These are phyloP conservation scores for Drosera spatulata DNA, from an alignment of 179 eudicot genomes.

Conservation along the genomic window DNA sequence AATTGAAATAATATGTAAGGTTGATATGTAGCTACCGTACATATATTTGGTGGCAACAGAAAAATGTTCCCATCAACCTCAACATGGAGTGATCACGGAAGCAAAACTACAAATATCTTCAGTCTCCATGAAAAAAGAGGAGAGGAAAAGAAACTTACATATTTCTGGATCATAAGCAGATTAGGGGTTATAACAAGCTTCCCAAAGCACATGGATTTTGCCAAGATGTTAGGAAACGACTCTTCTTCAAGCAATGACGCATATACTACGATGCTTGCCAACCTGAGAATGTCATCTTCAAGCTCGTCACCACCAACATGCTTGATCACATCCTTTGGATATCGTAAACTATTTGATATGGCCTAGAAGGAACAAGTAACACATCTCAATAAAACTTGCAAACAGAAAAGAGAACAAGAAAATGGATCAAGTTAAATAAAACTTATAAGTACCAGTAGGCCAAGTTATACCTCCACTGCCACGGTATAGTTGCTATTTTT, in stretches of 20 bases:
- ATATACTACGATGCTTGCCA: slow-evolving; percentile 59
- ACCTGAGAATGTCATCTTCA: slow-evolving; percentile 32
- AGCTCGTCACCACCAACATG: slow-evolving; percentile 44
- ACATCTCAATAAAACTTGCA: slow-evolving; percentile 1
- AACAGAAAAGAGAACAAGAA: background rate
- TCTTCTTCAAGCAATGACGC: slow-evolving; percentile 81
- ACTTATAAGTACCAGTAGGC: background rate
- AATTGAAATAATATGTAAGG: no score
- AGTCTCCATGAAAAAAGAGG: background rate
- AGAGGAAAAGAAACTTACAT: background rate
- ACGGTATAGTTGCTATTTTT: slow-evolving; percentile 54
- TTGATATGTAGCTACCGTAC: no score
- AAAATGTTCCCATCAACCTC: background rate
- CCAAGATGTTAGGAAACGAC: slow-evolving; percentile 65
- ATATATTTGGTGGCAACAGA: no score
- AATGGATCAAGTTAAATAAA: background rate
- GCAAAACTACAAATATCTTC: background rate
- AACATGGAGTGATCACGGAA: background rate
- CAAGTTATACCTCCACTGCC: slow-evolving; percentile 60
- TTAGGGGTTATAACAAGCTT: slow-evolving; percentile 45
- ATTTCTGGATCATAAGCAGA: background rate
- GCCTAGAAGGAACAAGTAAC: slow-evolving; percentile 32
- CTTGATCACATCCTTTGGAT: slow-evolving; percentile 54
- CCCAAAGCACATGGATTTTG: slow-evolving; percentile 70
- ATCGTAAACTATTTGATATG: slow-evolving; percentile 50